A percentile compares a stretch with the other conserved stretches of the same genome.
Evolutionary conservation across 169 alveolate genomes (phyloP).

Genomic region (Eimeria tenella): DNA sequence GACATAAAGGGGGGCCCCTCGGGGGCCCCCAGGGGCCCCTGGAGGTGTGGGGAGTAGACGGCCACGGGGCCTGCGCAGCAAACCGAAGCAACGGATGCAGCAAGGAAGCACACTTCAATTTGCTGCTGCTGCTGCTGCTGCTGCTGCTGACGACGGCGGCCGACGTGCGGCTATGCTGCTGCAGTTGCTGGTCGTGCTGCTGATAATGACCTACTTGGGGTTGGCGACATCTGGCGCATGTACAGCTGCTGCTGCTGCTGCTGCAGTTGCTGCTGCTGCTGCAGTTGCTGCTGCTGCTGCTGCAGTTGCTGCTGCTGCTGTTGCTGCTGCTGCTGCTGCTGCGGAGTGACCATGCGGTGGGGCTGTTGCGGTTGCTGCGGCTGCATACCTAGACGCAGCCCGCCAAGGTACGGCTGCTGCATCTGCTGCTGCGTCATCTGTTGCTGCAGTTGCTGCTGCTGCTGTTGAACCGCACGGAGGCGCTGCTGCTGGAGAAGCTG

Average conservation of each 20-base stretch:
- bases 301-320: neutral
- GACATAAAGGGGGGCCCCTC: neutral
- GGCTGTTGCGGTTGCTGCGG: neutral
- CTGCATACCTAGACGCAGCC: neutral
- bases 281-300: neutral
- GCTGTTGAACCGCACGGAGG: neutral
- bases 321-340: conserved; percentile 1
- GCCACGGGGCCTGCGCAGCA: no score
- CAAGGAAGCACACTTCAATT: neutral
- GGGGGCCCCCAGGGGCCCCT: no score
- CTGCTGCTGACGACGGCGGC: neutral
- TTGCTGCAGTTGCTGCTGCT: neutral
- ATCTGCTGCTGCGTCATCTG: neutral
- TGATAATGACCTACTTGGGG: neutral
- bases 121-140: conserved; percentile 38
- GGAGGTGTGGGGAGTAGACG: no score
- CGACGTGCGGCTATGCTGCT: neutral
- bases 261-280: neutral
- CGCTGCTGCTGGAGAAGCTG: no score
- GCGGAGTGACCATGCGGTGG: neutral
- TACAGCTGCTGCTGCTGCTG: conserved; percentile 7
- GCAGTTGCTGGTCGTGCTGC: conserved; percentile 8
- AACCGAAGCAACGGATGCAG: no score
- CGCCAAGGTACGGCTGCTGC: neutral
- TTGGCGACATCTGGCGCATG: neutral